phyloP scores from a whole-genome alignment of 331 rosid genomes.

The Prunus yedoensis region DNA sequence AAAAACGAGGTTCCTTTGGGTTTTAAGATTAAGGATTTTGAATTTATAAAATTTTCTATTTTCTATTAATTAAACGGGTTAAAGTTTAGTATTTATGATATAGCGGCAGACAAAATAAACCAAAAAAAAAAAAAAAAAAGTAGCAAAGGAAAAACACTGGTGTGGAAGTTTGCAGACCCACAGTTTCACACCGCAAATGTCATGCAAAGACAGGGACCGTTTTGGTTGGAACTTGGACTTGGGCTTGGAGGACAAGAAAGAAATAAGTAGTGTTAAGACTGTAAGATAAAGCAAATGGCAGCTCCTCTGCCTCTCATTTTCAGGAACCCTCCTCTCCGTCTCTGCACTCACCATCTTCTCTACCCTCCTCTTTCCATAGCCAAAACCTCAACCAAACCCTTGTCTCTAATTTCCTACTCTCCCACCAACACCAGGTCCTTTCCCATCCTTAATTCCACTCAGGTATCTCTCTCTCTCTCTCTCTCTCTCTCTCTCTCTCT shows the following conservation, averaged over 20 bases:
- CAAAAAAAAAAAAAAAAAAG: no score
- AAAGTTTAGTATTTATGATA: no score
- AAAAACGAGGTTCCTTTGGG: no score
- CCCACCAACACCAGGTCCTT: conserved; percentile 29
- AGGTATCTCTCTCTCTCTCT: conserved; percentile 38
- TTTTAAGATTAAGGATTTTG: no score
- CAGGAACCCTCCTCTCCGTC: conserved; percentile 40
- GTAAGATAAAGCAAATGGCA: conserved; percentile 53
- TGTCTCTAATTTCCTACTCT: conserved; percentile 24
- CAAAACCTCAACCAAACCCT: conserved; percentile 9
- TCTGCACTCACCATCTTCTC: conserved; percentile 5
- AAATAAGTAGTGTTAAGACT: neutral
- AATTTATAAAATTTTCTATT: no score
- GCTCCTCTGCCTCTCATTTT: conserved; percentile 37
- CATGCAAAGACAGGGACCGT: neutral
- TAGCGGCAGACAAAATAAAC: no score
- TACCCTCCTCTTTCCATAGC: conserved; percentile 10
- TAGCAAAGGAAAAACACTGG: neutral
- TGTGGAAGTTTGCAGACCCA: neutral
- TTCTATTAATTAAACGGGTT: no score
- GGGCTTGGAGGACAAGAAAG: conserved; percentile 21
- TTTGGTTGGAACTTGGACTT: neutral
- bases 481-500: neutral
- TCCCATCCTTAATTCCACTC: conserved; percentile 37
- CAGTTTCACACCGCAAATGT: neutral